Conservation (phyloP, 1,139 yeast species). For the Candida buenavistaensis region DNA sequence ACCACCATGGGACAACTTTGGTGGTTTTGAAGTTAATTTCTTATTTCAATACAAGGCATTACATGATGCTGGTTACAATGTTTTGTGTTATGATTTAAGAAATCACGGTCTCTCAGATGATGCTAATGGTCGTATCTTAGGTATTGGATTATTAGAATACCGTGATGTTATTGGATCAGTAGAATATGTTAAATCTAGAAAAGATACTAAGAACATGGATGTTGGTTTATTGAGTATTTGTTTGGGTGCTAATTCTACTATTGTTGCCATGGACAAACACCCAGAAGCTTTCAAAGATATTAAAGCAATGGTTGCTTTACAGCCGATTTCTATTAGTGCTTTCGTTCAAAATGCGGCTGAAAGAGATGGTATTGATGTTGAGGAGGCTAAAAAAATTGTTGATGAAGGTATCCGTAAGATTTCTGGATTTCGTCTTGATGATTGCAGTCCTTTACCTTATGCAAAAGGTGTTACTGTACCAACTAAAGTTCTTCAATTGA, state of each 20-base stretch:
- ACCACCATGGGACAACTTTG: not conserved
- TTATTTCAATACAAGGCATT: slow-evolving; percentile 4
- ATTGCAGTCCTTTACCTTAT: not conserved
- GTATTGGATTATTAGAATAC: slow-evolving; percentile 2
- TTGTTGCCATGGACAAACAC: slow-evolving; percentile 2
- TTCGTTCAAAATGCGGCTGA: slow-evolving; percentile 1
- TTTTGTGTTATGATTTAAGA: slow-evolving; percentile 4
- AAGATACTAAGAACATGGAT: slow-evolving; percentile 2
- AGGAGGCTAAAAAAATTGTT: not conserved
- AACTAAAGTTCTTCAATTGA: slow-evolving; percentile 2
- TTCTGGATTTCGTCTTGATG: slow-evolving; percentile 4
- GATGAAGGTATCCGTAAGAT: not conserved
- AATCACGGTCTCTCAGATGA: slow-evolving; percentile 5
- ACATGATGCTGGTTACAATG: slow-evolving; percentile 5
- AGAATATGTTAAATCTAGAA: slow-evolving; percentile 3
- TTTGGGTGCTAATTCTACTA: slow-evolving; percentile 5
- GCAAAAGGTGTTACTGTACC: slow-evolving; percentile 2
- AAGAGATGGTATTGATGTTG: slow-evolving; percentile 1
- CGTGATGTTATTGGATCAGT: slow-evolving; percentile 5
- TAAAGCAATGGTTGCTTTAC: slow-evolving; percentile 2
- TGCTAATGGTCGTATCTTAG: slow-evolving; percentile 2
- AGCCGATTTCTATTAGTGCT: slow-evolving; percentile 1
- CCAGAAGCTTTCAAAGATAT: slow-evolving; percentile 3
- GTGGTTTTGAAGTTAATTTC: slow-evolving; percentile 5
- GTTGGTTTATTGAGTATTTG: slow-evolving; percentile 5